Conservation (phyloP, 2,329 filamentous ascomycete genomes). For the Pestalotiopsis sp. region DNA sequence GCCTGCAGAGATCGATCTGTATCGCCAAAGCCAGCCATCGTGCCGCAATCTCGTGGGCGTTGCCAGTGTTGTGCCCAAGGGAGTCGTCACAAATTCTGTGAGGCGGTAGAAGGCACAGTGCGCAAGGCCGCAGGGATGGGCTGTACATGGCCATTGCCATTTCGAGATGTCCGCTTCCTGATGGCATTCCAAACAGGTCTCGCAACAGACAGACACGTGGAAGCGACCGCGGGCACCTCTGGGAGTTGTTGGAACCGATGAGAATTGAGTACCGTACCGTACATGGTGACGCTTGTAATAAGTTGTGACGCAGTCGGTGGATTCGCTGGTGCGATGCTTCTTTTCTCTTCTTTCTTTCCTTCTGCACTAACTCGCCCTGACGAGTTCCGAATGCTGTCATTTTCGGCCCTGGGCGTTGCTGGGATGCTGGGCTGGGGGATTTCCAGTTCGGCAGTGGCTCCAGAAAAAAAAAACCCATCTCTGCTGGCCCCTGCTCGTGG, state of each 20-base stretch:
- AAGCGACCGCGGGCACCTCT: background rate
- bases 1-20: background rate
- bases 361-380: background rate
- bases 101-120: background rate
- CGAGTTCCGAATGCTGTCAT: conserved; percentile 9
- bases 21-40: too few species aligned
- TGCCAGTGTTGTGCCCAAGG: background rate
- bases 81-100: background rate
- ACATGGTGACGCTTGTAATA: background rate
- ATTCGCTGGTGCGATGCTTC: background rate
- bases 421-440: background rate
- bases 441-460: conserved; percentile 1
- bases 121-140: background rate
- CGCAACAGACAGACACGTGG: background rate
- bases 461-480: background rate
- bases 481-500: background rate
- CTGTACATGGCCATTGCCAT: background rate
- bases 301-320: background rate
- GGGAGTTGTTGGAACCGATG: background rate
- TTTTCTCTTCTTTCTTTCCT: background rate
- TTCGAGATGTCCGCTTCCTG: background rate
- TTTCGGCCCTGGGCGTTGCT: background rate
- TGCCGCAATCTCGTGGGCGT: background rate
- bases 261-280: background rate
- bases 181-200: background rate